A percentile compares a stretch with the other conserved stretches of the same genome.
Conservation (phyloP, 2,329 filamentous ascomycete species). For the Arthrobotrys megalospora region DNA sequence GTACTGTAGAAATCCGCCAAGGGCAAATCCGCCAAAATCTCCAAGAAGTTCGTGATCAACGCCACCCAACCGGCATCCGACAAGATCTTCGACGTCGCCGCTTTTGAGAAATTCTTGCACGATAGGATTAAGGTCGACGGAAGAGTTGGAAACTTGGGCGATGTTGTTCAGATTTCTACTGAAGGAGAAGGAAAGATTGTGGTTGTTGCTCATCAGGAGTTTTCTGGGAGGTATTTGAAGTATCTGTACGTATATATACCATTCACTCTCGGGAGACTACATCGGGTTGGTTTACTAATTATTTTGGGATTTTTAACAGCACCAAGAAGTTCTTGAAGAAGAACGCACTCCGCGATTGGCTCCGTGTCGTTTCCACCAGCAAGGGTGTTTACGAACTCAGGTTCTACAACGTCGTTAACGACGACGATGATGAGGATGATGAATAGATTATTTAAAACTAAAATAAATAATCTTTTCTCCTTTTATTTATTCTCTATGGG, state of each 20-base stretch:
- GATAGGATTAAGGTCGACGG: conserved; percentile 99
- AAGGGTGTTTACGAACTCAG: conserved; percentile 99
- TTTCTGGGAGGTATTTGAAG: conserved; percentile 99
- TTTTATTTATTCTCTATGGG: too few relatives aligned
- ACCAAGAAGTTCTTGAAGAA: conserved; percentile 99
- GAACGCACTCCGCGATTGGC: conserved; percentile 99
- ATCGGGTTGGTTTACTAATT: too few relatives aligned
- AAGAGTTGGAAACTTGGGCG: conserved; percentile 97
- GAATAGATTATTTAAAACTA: conserved; percentile 78
- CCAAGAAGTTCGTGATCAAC: conserved; percentile 99
- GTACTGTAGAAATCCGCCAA: conserved; percentile 75
- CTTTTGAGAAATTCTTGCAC: conserved; percentile 99
- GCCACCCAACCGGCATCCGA: conserved; percentile 97
- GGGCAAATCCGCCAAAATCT: conserved; percentile 79
- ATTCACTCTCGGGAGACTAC: conserved; percentile 1
- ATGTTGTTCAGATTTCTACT: conserved; percentile 90
- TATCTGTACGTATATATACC: conserved; percentile 81
- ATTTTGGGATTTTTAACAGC: conserved; percentile 71
- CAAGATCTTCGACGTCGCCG: conserved; percentile 99
- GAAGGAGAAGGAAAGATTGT: conserved; percentile 97
- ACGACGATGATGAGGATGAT: conserved; percentile 97
- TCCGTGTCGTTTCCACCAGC: conserved; percentile 97
- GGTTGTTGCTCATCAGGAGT: conserved; percentile 96
- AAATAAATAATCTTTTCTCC: conserved; percentile 17
- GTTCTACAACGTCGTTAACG: conserved; percentile 99